A percentile compares a stretch with the other conserved stretches of the same genome.
Conservation (phyloP, 345 rosid species). For the Eucalyptus coolabah region DNA sequence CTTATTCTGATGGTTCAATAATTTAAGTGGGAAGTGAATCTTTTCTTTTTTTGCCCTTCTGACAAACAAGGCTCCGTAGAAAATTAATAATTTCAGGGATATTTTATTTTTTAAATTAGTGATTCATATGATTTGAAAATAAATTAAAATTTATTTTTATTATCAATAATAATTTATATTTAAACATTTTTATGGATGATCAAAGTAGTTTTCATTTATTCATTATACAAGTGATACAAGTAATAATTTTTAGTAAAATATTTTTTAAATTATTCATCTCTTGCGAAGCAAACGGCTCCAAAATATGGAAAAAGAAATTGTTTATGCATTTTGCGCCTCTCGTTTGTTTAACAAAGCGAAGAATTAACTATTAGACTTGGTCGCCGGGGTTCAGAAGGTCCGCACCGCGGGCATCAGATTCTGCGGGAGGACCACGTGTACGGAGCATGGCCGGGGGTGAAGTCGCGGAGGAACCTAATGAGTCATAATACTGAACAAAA, state of each 20-base stretch:
- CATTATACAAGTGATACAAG: too few species aligned
- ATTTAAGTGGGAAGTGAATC: background rate
- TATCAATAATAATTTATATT: accelerated
- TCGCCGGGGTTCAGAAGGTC: background rate
- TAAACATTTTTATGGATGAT: too few species aligned
- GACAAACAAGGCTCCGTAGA: background rate
- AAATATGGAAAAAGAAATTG: background rate
- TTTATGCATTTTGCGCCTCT: background rate
- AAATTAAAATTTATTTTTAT: too few species aligned
- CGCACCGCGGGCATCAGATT: background rate
- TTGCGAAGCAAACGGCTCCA: background rate
- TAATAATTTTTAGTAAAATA: too few species aligned
- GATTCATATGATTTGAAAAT: background rate
- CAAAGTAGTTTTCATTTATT: too few species aligned
- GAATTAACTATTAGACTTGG: background rate
- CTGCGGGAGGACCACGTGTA: background rate
- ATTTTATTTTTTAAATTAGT: too few species aligned
- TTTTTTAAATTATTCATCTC: too few species aligned
- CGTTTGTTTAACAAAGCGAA: background rate
- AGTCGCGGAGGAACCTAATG: background rate
- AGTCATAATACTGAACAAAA: background rate
- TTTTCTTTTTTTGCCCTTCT: background rate
- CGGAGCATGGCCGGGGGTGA: background rate
- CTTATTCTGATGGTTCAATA: background rate
- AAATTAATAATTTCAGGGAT: too few species aligned